These are phyloP conservation scores for Leptographium lundbergii DNA, from an alignment of 2,329 filamentous ascomycete species.

Conservation along the genomic window DNA sequence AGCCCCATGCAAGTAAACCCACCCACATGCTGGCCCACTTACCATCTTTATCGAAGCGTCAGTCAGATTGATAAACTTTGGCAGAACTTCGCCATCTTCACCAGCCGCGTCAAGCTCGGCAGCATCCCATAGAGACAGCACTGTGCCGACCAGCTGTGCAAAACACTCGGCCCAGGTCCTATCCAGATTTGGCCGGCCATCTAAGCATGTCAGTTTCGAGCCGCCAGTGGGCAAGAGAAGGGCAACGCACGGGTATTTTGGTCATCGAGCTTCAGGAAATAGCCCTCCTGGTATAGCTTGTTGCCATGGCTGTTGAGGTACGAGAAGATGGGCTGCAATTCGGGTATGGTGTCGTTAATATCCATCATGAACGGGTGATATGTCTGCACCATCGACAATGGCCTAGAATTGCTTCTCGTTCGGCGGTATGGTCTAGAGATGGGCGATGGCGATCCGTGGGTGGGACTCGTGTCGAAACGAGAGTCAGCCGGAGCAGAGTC, in stretches of 20 bases:
- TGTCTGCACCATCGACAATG: constrained; percentile 74
- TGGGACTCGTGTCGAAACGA: constrained; percentile 3
- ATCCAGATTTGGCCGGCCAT: constrained; percentile 74
- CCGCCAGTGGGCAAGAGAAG: not conserved
- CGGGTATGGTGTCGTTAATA: constrained; percentile 75
- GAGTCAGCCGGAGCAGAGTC: constrained; percentile 26
- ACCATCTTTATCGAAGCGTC: constrained; percentile 99
- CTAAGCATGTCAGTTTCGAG: constrained; percentile 30
- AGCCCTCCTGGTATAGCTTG: constrained; percentile 95
- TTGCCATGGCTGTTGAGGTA: constrained; percentile 91
- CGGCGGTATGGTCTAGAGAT: constrained; percentile 28
- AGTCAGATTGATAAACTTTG: constrained; percentile 80
- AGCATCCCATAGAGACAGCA: constrained; percentile 91
- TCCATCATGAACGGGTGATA: constrained; percentile 83
- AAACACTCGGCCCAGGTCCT: constrained; percentile 94
- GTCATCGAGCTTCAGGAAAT: constrained; percentile 93
- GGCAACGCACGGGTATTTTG: constrained; percentile 70
- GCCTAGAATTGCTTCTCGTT: constrained; percentile 47
- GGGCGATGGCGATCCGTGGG: constrained; percentile 30
- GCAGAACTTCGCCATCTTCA: constrained; percentile 48
- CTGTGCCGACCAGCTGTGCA: constrained; percentile 88
- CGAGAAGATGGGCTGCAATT: constrained; percentile 87
- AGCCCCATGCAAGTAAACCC: not conserved
- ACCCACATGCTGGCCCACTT: constrained; percentile 11
- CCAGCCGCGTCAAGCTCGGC: constrained; percentile 79